Evolutionary conservation across 208 protist species (phyloP), one percentile per base, ranked within the genome.

Genomic region (Acanthamoeba sp.): DNA sequence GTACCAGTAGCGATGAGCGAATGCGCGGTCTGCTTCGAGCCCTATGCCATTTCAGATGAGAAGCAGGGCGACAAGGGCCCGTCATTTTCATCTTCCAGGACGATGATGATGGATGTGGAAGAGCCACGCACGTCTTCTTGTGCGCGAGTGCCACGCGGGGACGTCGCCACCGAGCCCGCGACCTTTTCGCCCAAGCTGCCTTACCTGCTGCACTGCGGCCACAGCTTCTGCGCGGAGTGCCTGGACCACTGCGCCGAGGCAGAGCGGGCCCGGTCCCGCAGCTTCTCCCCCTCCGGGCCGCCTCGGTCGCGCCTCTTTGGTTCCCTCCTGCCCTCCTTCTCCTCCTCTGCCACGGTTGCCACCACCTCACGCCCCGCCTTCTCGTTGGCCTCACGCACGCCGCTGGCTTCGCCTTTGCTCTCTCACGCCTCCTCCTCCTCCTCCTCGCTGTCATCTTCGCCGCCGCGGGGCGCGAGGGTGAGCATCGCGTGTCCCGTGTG

Each of bases 161-260:
- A 69, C 2, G 62, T 10, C 22, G 62, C 62, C 62, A 69, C 55
- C 55, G 55, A 22, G 22, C 12, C 16, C 55, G n/a, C n/a, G n/a
- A n/a, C 14, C 45, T 50, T 16, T 24, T 9, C 66, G 66, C 32
- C 16, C 32, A 76, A n/a, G n/a, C 10, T 76, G 66, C 66, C 66
- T 4, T 76, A 76, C 29, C 36, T 76, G n/a, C 29, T 76, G 27
- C 66, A 76, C 29, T 76, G 66, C n/a, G 66, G 66, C n/a, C 66
- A 76, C 66, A 42, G 32, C 32, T 76, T 76, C 66, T 76, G 66
- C n/a, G 32, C 9, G 66, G 22, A 29, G 66, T 76, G 66, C 36
- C 66, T 76, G 12, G 32, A 32, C 29, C 2, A 20, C 29, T 76
- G 66, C 29, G 66, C 66, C 32, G n/a, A 34, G 32, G 22, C 66